Evolutionary conservation across 202 grass and related monocot genomes (phyloP).

Genomic region (Eragrostis tef): DNA sequence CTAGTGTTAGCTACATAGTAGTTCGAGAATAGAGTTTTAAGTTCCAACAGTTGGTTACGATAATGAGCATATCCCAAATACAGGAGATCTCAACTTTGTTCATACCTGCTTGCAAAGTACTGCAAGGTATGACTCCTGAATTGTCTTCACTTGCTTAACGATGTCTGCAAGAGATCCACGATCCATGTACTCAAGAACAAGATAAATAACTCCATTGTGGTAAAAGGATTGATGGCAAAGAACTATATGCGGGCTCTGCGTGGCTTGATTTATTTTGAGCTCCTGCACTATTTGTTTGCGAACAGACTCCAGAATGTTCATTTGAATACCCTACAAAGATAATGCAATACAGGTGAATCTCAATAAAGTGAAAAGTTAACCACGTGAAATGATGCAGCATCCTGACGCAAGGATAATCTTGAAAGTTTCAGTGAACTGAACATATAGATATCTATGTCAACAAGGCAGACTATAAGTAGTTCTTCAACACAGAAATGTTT

Average conservation of each 20-base stretch:
- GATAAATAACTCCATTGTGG: conserved; percentile 97
- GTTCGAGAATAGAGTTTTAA: conserved; percentile 26
- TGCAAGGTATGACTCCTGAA: conserved; percentile 93
- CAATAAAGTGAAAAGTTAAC: conserved; percentile 23
- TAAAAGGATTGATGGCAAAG: conserved; percentile 96
- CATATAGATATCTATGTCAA: neutral
- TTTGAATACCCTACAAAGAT: conserved; percentile 82
- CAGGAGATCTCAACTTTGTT: neutral
- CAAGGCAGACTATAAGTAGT: neutral
- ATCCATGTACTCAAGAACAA: conserved; percentile 98
- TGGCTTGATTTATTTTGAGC: conserved; percentile 98
- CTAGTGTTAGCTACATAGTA: conserved; percentile 9
- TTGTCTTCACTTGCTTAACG: conserved; percentile 93
- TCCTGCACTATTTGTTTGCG: conserved; percentile 99
- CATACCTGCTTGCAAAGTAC: conserved; percentile 92
- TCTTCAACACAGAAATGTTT: neutral
- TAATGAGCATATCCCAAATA: conserved; percentile 13
- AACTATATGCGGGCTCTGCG: conserved; percentile 76
- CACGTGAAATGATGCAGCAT: neutral
- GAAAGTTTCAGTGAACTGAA: neutral
- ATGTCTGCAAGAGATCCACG: conserved; percentile 91
- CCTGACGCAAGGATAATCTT: neutral
- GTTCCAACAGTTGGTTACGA: conserved; percentile 3
- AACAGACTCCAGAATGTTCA: conserved; percentile 96
- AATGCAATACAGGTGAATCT: conserved; percentile 29